These are phyloP conservation scores for Penicillium sp. DNA, from an alignment of 2,329 filamentous ascomycete species.

Conservation along the genomic window DNA sequence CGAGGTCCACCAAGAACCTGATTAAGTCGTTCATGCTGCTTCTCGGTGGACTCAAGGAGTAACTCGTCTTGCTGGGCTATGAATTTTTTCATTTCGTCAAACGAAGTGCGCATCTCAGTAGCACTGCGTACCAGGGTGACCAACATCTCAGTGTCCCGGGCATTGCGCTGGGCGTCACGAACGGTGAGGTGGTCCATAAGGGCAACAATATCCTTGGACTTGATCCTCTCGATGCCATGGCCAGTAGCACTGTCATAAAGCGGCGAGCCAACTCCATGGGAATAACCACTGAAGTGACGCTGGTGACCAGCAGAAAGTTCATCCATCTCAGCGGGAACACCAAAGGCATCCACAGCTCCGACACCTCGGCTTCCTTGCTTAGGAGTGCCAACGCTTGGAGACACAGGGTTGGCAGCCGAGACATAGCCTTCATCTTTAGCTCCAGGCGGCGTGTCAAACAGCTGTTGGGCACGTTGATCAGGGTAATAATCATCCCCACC, in stretches of 20 bases:
- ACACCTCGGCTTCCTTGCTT: conserved; percentile 48
- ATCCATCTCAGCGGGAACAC: conserved; percentile 57
- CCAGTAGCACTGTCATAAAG: conserved; percentile 89
- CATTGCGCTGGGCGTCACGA: conserved; percentile 92
- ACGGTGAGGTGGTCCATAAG: conserved; percentile 99
- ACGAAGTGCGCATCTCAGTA: conserved; percentile 94
- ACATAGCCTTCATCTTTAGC: conserved; percentile 89
- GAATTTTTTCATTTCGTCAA: conserved; percentile 91
- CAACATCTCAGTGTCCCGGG: conserved; percentile 92
- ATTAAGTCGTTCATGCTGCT: conserved; percentile 83
- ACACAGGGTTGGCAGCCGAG: conserved; percentile 66
- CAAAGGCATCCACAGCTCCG: conserved; percentile 54
- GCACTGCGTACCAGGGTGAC: conserved; percentile 91
- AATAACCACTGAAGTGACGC: conserved; percentile 81
- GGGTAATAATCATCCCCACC: conserved; percentile 40
- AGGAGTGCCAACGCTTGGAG: conserved; percentile 49
- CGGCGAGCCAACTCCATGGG: conserved; percentile 85
- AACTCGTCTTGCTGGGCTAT: conserved; percentile 87
- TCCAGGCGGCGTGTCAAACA: conserved; percentile 56
- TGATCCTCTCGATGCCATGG: conserved; percentile 83
- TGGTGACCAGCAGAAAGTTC: conserved; percentile 62
- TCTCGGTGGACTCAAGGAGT: conserved; percentile 82
- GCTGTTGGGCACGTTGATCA: conserved; percentile 37
- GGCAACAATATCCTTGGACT: conserved; percentile 94
- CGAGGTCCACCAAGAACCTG: conserved; percentile 82